Evolutionary conservation across 2,329 filamentous ascomycete species (phyloP), one percentile per base, ranked within the genome.

Genomic region (Phialocephala sp.): DNA sequence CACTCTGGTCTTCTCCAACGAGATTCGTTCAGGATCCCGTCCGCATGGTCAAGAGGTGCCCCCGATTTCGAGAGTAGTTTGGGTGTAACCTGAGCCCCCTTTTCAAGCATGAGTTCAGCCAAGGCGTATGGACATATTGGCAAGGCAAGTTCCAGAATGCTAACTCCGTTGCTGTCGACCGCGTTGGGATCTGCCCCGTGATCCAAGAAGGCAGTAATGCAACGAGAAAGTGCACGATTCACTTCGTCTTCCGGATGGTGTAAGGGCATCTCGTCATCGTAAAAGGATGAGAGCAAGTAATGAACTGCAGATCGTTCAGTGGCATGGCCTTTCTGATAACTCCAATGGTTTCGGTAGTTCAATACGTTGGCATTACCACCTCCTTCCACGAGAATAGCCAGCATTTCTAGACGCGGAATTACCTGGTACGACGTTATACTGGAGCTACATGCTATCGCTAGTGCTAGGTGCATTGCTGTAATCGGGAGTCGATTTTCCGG

Each of bases 251-350:
- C 54, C 27, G 24, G 54, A 56, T 6, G 24, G 24, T 20, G 3
- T 12, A 56, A 56, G 4, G 54, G 22, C 54, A 4, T 56, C 9
- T 9, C 11, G 54, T 36, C 1, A 37, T 18, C 54, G 54, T 56
- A 36, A 15, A 37, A 36, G 18, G 54, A 56, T 56, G 54, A 56
- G 54, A 56, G 54, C 54, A 56, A 56, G 54, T 56, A 56, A 56
- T 56, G 54, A 32, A 56, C 15, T 56, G 54, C 54, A 56, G 54
- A 56, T 56, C 54, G 54, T 56, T 56, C 54, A n/a, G 54, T 56
- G 24, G 54, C 54, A 56, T 56, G 1, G 54, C 54, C 54, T 56
- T 56, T 36, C 24, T 6, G 54, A 56, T 56, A 22, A 35, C 54
- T 56, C 54, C 54, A 56, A 56, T 56, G 35, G 54, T 56, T 56